Evolutionary conservation across 2,329 filamentous ascomycete genomes (phyloP), one percentile per base, ranked within the genome.

Genomic region (Sphaerulina vaccinii): DNA sequence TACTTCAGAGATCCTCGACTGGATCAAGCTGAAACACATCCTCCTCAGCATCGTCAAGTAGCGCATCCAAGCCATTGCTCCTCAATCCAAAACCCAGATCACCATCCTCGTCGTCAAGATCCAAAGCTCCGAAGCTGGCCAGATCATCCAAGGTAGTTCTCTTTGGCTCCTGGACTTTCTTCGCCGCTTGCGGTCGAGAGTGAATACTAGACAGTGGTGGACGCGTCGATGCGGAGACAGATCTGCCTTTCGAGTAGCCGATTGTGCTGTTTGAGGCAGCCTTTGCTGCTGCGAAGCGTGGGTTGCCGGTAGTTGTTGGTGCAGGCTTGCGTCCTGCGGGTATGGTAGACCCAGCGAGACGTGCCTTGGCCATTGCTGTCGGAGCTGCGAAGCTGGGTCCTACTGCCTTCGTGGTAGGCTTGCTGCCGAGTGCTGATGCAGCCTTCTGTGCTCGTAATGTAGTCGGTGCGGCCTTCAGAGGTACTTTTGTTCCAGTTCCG

Each of bases 181-280:
- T 46, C 16, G 9, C 52, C 22, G 18, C 41, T 38, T 44, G 39
- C 43, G 16, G 55, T 19, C 16, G 23, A 23, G 55, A 41, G 40
- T 62, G 58, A 15, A 63, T 58, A 5, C 45, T 48, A 7, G 59
- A 53, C 1, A 67, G 53, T 4, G 66, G 65, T 7, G 53, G 54
- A 9, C 65, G 59, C 3, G 76, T 57, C 21, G 67, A 68, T 6
- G 69, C 69, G 16, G 76, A 76, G 2, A 77, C 73, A 9, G 74
- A 73, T 27, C 88, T 82, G 27, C 91, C 90, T 68, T 87, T 89
- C 50, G 82, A 88, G 67, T 95, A 96, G 13, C 91, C 91, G 36
- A 96, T 79, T 0, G 90, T 96, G 49, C 83, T 91, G 57, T 85
- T 83, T 1, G 90, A 95, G 5, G 83, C 84, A 5, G 81, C 81